phyloP scores from a whole-genome alignment of 1,284 basidiomycete genomes.

The Ustilago vetiveriae region DNA sequence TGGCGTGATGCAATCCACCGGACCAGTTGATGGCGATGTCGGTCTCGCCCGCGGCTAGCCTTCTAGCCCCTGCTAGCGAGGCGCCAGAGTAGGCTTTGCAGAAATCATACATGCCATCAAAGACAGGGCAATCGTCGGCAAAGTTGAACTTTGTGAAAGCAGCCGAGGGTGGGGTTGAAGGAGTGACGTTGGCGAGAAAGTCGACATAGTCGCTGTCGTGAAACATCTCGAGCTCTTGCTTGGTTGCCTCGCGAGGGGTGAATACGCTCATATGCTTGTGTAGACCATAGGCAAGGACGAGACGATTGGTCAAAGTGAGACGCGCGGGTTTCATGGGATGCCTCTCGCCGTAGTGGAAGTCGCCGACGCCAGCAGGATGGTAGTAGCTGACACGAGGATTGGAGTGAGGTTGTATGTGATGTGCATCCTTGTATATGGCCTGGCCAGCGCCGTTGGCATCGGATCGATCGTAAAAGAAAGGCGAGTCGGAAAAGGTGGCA shows the following conservation, averaged over 20 bases:
- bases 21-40: conserved; percentile 99
- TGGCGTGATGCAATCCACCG: conserved; percentile 95
- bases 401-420: conserved; percentile 59
- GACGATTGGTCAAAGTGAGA: conserved; percentile 89
- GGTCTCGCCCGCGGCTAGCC: conserved; percentile 74
- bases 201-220: conserved; percentile 94
- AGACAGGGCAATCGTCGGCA: conserved; percentile 67
- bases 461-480: conserved; percentile 63
- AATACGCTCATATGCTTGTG: conserved; percentile 96
- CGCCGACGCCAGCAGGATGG: conserved; percentile 90
- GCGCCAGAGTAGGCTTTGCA: conserved; percentile 67
- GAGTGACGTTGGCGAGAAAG: conserved; percentile 77
- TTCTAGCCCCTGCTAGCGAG: conserved; percentile 78
- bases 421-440: conserved; percentile 47
- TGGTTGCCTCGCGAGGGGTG: conserved; percentile 85
- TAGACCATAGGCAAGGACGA: conserved; percentile 94
- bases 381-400: conserved; percentile 88
- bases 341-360: conserved; percentile 81
- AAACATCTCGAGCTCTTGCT: conserved; percentile 87
- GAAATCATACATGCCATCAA: conserved; percentile 67
- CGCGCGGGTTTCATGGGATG: conserved; percentile 99
- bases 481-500: conserved; percentile 60
- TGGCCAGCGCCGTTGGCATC: conserved; percentile 41
- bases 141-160: conserved; percentile 66
- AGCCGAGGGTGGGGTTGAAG: conserved; percentile 57